These are phyloP conservation scores for Rhytidiadelphus loreus DNA, from an alignment of 225 moss, liverwort and hornwort species.

Conservation along the genomic window DNA sequence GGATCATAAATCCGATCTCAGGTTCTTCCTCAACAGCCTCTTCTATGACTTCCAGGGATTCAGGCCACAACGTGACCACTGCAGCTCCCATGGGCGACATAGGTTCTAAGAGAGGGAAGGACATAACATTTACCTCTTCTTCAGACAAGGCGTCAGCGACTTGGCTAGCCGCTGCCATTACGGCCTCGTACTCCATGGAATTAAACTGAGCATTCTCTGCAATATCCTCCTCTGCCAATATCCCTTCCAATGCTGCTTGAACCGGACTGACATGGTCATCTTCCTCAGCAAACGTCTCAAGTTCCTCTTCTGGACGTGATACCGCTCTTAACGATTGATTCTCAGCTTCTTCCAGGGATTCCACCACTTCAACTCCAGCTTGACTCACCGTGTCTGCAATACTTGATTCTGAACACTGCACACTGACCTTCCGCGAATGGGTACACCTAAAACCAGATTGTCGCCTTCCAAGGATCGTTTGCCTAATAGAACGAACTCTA, in stretches of 20 bases:
- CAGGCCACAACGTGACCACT: conserved; percentile 17
- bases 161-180: conserved; percentile 24
- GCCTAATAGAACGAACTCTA: neutral
- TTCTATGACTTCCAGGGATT: neutral
- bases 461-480: neutral
- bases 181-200: conserved; percentile 18
- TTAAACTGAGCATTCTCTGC: conserved; percentile 2
- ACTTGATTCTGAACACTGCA: conserved; percentile 24
- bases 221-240: conserved; percentile 10
- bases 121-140: conserved; percentile 11
- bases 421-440: neutral
- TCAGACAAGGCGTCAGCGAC: conserved; percentile 22
- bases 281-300: neutral
- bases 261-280: neutral
- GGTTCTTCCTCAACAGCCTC: neutral
- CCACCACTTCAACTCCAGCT: conserved; percentile 23
- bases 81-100: conserved; percentile 28
- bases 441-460: neutral
- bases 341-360: conserved; percentile 24
- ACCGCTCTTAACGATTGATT: conserved; percentile 17
- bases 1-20: conserved; percentile 23
- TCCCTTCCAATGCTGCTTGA: conserved; percentile 21
- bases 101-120: conserved; percentile 27
- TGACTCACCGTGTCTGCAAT: conserved; percentile 9
- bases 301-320: neutral